Conservation (phyloP, 2,329 filamentous ascomycete genomes). For the Colletotrichum tropicicola region DNA sequence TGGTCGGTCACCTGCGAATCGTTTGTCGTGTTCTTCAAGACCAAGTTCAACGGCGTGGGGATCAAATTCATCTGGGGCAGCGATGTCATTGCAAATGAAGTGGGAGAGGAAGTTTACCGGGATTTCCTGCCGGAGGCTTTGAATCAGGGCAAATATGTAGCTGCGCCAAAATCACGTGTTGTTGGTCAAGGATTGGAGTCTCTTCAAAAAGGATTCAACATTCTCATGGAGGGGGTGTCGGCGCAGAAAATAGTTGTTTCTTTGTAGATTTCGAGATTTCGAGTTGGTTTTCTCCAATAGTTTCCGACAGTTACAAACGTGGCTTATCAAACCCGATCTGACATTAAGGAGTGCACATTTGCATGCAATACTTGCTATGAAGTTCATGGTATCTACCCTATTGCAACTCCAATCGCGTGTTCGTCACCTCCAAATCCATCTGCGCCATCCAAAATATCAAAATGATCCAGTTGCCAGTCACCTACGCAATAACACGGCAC, state of each 20-base stretch:
- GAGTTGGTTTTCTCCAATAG: too few species aligned
- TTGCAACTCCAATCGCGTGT: too few species aligned
- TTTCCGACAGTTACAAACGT: too few species aligned
- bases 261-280: too few species aligned
- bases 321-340: too few species aligned
- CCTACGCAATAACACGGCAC: too few species aligned
- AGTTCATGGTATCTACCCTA: too few species aligned
- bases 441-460: too few species aligned
- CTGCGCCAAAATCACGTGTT: slow-evolving; percentile 33
- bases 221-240: slow-evolving; percentile 35
- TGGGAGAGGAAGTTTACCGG: slow-evolving; percentile 35
- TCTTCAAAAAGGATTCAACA: slow-evolving; percentile 34
- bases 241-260: slow-evolving; percentile 37
- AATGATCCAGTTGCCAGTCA: too few species aligned
- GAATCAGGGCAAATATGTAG: slow-evolving; percentile 32
- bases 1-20: slow-evolving; percentile 1
- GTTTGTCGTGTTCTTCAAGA: slow-evolving; percentile 17
- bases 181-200: slow-evolving; percentile 36
- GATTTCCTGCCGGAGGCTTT: slow-evolving; percentile 37
- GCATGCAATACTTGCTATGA: too few species aligned
- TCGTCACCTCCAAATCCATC: too few species aligned
- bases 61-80: slow-evolving; percentile 42
- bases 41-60: slow-evolving; percentile 41
- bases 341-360: too few species aligned
- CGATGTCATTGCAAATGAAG: slow-evolving; percentile 31